phyloP scores from a whole-genome alignment of 352 stramenopile species.

The Achlya hypogyna region DNA sequence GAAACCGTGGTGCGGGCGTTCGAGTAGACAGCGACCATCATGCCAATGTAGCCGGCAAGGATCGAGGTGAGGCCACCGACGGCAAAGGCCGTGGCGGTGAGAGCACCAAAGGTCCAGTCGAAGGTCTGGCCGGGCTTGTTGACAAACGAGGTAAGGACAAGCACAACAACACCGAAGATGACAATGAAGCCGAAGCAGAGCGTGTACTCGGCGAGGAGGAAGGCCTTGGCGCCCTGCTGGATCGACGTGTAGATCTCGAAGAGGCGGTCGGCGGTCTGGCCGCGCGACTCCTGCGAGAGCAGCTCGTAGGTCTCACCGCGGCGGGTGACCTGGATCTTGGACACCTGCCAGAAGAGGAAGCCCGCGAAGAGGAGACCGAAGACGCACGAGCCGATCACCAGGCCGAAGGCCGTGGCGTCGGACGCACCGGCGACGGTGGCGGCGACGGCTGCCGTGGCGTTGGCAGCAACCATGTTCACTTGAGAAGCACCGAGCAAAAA shows the following conservation, averaged over 20 bases:
- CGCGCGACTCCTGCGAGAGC: constrained; percentile 56
- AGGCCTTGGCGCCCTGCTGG: constrained; percentile 95
- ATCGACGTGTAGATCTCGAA: constrained; percentile 95
- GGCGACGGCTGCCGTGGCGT: background rate
- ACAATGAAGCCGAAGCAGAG: constrained; percentile 97
- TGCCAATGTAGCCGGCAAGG: constrained; percentile 96
- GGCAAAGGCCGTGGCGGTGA: constrained; percentile 96
- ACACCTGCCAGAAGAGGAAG: constrained; percentile 84
- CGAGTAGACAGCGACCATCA: constrained; percentile 99
- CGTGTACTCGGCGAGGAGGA: constrained; percentile 96
- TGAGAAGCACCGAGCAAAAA: constrained; percentile 15
- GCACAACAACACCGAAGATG: constrained; percentile 72
- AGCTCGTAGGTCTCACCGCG: constrained; percentile 76
- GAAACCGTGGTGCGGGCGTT: constrained; percentile 98
- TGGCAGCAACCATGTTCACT: constrained; percentile 16
- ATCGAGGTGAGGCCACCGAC: constrained; percentile 97
- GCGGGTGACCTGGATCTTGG: constrained; percentile 81
- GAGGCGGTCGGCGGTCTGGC: constrained; percentile 75
- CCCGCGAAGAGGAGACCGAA: constrained; percentile 76
- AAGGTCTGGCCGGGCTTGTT: constrained; percentile 77
- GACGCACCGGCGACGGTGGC: background rate
- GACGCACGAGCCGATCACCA: constrained; percentile 29
- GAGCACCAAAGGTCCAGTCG: constrained; percentile 85
- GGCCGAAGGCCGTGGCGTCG: constrained; percentile 12
- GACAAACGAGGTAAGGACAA: constrained; percentile 89